Evolutionary conservation across 2,329 filamentous ascomycete species (phyloP).

Genomic region (Trichoderma cornu-damae): DNA sequence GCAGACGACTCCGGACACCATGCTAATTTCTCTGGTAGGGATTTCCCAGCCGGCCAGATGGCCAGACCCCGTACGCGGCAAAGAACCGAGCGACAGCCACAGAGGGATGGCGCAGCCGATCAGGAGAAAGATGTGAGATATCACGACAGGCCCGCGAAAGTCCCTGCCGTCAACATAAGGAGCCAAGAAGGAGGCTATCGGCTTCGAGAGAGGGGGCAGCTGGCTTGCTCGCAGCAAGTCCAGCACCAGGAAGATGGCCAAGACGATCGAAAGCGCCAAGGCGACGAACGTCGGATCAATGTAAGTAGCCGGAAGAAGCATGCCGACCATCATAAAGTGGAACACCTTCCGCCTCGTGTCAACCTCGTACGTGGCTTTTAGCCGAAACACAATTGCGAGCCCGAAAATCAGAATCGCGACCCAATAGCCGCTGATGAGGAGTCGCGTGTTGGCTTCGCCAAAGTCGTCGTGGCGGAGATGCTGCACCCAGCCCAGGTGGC

Average conservation of each 20-base stretch:
- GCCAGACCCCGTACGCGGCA: constrained; percentile 51
- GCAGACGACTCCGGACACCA: constrained; percentile 89
- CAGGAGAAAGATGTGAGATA: constrained; percentile 92
- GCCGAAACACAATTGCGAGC: constrained; percentile 66
- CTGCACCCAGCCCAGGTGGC: constrained; percentile 56
- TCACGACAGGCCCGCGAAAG: constrained; percentile 86
- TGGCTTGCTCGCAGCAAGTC: constrained; percentile 88
- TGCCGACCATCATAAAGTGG: constrained; percentile 95
- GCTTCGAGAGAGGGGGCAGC: constrained; percentile 80
- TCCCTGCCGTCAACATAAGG: constrained; percentile 95
- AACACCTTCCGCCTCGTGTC: constrained; percentile 96
- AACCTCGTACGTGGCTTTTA: constrained; percentile 77
- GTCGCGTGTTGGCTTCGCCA: constrained; percentile 75
- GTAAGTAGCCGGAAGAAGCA: constrained; percentile 84
- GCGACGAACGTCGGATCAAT: constrained; percentile 80
- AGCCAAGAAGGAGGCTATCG: constrained; percentile 78
- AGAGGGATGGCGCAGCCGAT: constrained; percentile 93
- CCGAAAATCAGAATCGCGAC: constrained; percentile 62
- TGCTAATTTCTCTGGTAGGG: constrained; percentile 68
- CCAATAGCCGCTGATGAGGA: constrained; percentile 72
- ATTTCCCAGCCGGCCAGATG: constrained; percentile 72
- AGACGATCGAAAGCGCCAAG: constrained; percentile 70
- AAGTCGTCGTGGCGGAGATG: constrained; percentile 58
- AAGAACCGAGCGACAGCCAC: constrained; percentile 76
- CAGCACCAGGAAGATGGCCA: constrained; percentile 80